A percentile compares a stretch with the other conserved stretches of the same genome.
Conservation (phyloP, 192 early-diverging fungal species). For the Lunasporangiospora selenospora region DNA sequence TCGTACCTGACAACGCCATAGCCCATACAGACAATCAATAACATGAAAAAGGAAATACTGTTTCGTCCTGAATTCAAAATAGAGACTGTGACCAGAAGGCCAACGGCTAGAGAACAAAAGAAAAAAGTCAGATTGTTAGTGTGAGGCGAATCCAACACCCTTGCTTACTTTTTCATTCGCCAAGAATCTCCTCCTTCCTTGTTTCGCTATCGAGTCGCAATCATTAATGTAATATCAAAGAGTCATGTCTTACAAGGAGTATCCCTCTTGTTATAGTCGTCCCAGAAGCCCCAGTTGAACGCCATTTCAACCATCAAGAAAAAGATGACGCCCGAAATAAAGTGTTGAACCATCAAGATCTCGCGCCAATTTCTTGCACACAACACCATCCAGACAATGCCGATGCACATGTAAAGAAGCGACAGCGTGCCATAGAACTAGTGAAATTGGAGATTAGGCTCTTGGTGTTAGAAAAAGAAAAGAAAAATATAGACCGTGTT, state of each 20-base stretch:
- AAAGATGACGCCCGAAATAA: constrained; percentile 83
- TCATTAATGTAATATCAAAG: too few species aligned
- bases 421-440: constrained; percentile 82
- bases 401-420: constrained; percentile 77
- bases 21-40: constrained; percentile 93
- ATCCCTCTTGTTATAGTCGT: constrained; percentile 70
- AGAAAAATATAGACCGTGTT: not conserved
- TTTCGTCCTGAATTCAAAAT: constrained; percentile 89
- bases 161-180: too few species aligned
- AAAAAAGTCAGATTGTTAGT: not conserved
- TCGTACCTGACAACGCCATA: constrained; percentile 93
- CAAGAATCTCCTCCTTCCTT: too few species aligned
- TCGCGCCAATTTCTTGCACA: constrained; percentile 87
- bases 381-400: constrained; percentile 77
- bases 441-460: too few species aligned
- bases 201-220: too few species aligned
- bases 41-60: constrained; percentile 95
- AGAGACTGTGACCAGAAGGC: constrained; percentile 76
- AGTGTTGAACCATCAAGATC: constrained; percentile 92
- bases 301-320: constrained; percentile 92
- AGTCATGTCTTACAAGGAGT: constrained; percentile 53
- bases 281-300: constrained; percentile 88
- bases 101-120: constrained; percentile 47
- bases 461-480: too few species aligned
- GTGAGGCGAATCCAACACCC: not conserved